Conservation (phyloP, 1,284 basidiomycete genomes). For the Somion occarium region DNA sequence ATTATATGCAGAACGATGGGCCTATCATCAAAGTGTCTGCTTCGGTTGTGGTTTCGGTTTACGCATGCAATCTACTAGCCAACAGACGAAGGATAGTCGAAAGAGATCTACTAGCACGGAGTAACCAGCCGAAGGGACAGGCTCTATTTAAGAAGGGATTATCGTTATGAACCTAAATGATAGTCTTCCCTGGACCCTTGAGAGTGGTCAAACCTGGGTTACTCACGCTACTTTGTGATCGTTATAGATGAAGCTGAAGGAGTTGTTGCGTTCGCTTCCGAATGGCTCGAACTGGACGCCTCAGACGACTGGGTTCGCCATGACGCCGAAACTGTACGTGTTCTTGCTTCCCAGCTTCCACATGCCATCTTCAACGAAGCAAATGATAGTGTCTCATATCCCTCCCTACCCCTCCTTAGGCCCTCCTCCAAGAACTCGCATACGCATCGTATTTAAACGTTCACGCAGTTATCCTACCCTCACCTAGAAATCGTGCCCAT, state of each 20-base stretch:
- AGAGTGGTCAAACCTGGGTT: neutral
- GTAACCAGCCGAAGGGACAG: no score
- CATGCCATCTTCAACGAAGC: neutral
- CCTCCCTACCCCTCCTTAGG: slow-evolving; percentile 41
- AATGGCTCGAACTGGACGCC: slow-evolving; percentile 95
- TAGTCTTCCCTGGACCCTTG: neutral
- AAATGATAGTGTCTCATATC: neutral
- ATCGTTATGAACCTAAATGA: no score
- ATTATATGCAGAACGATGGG: neutral
- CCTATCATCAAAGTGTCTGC: no score
- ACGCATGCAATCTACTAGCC: no score
- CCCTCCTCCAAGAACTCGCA: slow-evolving; percentile 88
- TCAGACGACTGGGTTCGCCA: slow-evolving; percentile 92
- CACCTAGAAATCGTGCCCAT: slow-evolving; percentile 80
- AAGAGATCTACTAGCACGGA: no score
- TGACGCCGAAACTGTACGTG: slow-evolving; percentile 88
- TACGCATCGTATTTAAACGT: slow-evolving; percentile 93
- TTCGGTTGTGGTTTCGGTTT: no score
- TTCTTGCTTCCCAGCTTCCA: slow-evolving; percentile 1
- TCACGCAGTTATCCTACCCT: slow-evolving; percentile 82
- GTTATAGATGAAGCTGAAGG: slow-evolving; percentile 78
- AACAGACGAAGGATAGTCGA: no score
- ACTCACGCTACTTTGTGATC: slow-evolving; percentile 3
- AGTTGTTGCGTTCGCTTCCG: slow-evolving; percentile 76
- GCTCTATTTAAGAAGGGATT: no score